A percentile compares a stretch with the other conserved stretches of the same genome.
These are phyloP conservation scores for Schizothecium vesticola DNA, from an alignment of 495 filamentous ascomycete species.

Conservation along the genomic window DNA sequence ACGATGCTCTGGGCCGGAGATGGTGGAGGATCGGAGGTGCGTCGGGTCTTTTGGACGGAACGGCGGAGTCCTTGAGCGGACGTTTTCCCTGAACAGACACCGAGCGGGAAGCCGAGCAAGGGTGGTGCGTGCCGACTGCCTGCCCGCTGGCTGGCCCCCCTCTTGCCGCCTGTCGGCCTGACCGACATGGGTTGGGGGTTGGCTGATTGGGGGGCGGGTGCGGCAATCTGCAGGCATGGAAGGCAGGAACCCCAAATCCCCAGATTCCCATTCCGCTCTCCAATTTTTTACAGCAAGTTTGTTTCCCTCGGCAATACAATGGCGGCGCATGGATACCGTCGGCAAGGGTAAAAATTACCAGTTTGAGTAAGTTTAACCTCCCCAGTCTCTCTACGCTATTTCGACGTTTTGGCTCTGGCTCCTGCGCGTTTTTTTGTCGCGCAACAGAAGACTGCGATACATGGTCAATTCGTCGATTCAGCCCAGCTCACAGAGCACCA, in stretches of 20 bases:
- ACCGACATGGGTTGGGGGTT: background rate
- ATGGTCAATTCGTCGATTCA: background rate
- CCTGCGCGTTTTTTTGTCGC: background rate
- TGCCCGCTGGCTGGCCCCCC: background rate
- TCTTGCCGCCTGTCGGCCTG: background rate
- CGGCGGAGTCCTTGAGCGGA: background rate
- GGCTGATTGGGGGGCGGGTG: background rate
- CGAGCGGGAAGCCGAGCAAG: background rate
- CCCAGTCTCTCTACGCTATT: background rate
- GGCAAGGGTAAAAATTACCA: slow-evolving; percentile 6
- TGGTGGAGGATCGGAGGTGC: background rate
- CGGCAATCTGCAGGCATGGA: no score
- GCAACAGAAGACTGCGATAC: background rate
- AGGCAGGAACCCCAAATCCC: background rate
- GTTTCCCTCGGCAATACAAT: background rate
- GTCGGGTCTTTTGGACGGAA: background rate
- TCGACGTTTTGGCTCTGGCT: background rate
- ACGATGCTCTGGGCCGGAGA: background rate
- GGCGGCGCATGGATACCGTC: slow-evolving; percentile 1
- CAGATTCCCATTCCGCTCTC: background rate
- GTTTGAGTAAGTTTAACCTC: background rate
- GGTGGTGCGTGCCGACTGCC: background rate
- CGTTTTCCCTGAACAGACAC: slow-evolving; percentile 1
- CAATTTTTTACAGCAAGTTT: background rate
- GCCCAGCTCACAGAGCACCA: background rate